These are phyloP conservation scores for Apiotrichum akiyoshidainum DNA, from an alignment of 1,284 basidiomycete species.

Conservation along the genomic window DNA sequence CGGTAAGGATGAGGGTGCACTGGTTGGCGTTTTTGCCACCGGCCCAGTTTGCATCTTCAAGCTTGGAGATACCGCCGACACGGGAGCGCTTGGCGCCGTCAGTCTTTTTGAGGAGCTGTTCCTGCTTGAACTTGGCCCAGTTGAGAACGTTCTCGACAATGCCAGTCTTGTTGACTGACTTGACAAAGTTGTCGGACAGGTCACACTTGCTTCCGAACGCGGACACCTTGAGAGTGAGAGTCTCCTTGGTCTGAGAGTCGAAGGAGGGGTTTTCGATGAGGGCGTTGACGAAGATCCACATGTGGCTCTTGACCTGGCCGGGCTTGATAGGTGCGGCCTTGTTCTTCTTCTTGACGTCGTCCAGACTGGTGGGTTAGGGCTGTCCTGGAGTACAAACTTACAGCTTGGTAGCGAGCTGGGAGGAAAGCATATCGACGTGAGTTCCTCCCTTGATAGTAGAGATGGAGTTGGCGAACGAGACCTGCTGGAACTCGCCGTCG, in stretches of 20 bases:
- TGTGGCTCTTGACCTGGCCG: slow-evolving; percentile 91
- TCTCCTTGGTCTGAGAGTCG: slow-evolving; percentile 99
- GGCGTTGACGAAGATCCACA: slow-evolving; percentile 98
- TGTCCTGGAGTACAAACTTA: slow-evolving; percentile 13
- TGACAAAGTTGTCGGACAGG: slow-evolving; percentile 88
- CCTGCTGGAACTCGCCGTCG: slow-evolving; percentile 79
- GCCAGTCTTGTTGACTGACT: slow-evolving; percentile 82
- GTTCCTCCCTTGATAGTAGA: slow-evolving; percentile 96
- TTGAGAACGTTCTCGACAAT: slow-evolving; percentile 90
- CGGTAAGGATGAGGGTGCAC: slow-evolving; percentile 95
- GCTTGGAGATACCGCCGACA: slow-evolving; percentile 85
- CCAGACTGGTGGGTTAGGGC: slow-evolving; percentile 29
- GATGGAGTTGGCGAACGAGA: slow-evolving; percentile 98
- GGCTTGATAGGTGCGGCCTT: slow-evolving; percentile 89
- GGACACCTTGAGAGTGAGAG: slow-evolving; percentile 77
- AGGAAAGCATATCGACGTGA: slow-evolving; percentile 82
- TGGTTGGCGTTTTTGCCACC: slow-evolving; percentile 75
- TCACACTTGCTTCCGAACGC: slow-evolving; percentile 90
- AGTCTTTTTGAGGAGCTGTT: slow-evolving; percentile 92
- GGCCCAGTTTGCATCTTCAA: slow-evolving; percentile 97
- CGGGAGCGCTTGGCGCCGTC: slow-evolving; percentile 87
- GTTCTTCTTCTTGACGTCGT: slow-evolving; percentile 94
- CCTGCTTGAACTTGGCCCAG: slow-evolving; percentile 96
- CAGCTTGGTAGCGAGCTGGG: slow-evolving; percentile 83
- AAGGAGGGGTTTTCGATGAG: slow-evolving; percentile 98